Base-by-base conservation (phyloP, 495 filamentous ascomycete genomes). In the Rusavskia elegans region DNA sequence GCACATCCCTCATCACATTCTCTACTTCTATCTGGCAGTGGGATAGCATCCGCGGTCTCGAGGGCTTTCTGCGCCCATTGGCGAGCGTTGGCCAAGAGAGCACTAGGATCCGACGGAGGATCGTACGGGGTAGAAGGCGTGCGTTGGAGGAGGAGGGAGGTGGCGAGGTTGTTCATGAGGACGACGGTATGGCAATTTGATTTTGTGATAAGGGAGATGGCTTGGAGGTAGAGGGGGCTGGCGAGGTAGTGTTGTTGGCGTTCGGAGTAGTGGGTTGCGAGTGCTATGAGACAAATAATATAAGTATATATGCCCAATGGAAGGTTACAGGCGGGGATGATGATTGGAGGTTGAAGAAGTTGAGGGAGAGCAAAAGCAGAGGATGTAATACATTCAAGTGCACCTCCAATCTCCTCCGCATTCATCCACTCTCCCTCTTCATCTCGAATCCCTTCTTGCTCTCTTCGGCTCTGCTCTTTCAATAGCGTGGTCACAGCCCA, bases 1-100 rank as follows among this genome's bases (percentile, higher is more conserved):
- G 82, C 84, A 63, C 92, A 96, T 14, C 79, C 84, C n/a, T 80
- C 57, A 67, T 94, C 87, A 62, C 92, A 97, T 61, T 93, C 85
- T 30, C 81, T 73, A 5, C 80, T 87, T 44, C 84, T 69, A n/a
- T 81, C 60, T 7, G 74, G 71, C 14, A 76, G 72, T 25, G 68
- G 52, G 27, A 87, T 83, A 6, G 62, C 68, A 9, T 63, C 67
- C 1, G 78, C 75, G 32, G 84, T 68, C 21, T 73, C 70, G 10
- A 87, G 60, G n/a, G 89, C 78, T 61, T 86, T 89, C 14, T 75
- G 61, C 0, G 85, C 85, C 89, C 89, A 95, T 39, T 75, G 67
- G 3, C 69, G 71, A 4, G 85, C 85, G 48, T 41, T 27, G 19
- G 29, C 14, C 32, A 62, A 40, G 13, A 54, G 55, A 2, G 54